phyloP scores from a whole-genome alignment of 768 basidiomycete genomes.

The Boletus insuetus region DNA sequence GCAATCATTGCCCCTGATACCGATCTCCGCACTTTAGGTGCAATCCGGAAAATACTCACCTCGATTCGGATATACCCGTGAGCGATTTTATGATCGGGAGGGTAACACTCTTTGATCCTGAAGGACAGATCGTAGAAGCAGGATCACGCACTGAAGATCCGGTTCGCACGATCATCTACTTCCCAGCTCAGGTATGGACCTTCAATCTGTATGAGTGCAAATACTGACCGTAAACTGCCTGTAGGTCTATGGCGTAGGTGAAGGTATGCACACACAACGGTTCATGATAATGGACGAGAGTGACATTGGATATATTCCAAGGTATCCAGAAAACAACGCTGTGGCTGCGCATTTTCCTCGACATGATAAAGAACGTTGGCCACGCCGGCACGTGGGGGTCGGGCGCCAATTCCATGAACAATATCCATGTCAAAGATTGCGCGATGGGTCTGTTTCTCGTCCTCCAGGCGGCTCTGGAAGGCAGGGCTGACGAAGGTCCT shows the following conservation, averaged over 20 bases:
- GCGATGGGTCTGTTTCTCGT: constrained; percentile 34
- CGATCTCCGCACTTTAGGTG: constrained; percentile 18
- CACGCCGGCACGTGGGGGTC: constrained; percentile 43
- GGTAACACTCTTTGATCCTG: neutral
- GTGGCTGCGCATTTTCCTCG: constrained; percentile 37
- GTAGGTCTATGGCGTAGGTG: constrained; percentile 43
- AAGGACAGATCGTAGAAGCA: constrained; percentile 36
- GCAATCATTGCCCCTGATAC: neutral
- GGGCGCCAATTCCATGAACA: constrained; percentile 37
- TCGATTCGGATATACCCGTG: constrained; percentile 33
- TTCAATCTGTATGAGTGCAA: neutral
- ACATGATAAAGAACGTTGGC: constrained; percentile 31
- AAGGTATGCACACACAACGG: constrained; percentile 25
- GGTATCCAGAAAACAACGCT: constrained; percentile 38
- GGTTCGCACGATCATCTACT: constrained; percentile 43
- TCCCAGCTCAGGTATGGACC: constrained; percentile 32
- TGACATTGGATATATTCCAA: neutral
- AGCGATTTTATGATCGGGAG: neutral
- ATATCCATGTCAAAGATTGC: constrained; percentile 42
- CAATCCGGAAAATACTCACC: constrained; percentile 29
- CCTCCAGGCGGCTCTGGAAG: constrained; percentile 40
- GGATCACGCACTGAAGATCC: constrained; percentile 39
- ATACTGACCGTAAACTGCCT: neutral
- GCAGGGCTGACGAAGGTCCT: constrained; percentile 39
- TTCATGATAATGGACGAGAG: neutral